Base-by-base conservation (phyloP, 345 rosid genomes). In the Streptanthus diversifolius region DNA sequence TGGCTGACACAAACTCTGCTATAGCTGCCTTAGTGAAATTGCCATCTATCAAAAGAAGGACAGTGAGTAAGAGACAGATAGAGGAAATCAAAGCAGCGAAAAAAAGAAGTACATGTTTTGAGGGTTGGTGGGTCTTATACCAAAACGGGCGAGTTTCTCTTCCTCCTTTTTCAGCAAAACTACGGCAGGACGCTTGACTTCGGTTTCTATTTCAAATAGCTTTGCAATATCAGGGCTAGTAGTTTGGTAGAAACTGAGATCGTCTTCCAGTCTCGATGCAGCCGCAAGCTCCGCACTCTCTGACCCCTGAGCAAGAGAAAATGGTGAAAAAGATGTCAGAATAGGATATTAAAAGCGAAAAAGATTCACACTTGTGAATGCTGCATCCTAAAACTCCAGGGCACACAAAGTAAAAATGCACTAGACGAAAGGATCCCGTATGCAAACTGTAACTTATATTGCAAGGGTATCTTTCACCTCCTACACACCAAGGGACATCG, bases 11-110 rank as follows among this genome's bases (percentile, higher is more conserved):
- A 76, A 92, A 92, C 37, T 92, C 89, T 21, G 84, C 77, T 70
- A 95, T 92, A 29, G 77, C 88, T 43, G 86, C 75, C 82, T 84
- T 95, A 32, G 85, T 85, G 82, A 92, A 92, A 44, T 87, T 80
- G 32, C 96, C 97, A 80, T 82, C 99, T 95, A 88, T 44, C 76
- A 79, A 35, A 40, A 39, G 75, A 22, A 39, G 63, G 77, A 82
- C 24, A 59, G 36, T 56, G 72, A 63, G 70, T 25, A 39, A 44
- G 56, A 49, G 21, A 53, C 14, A 36, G 2, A 30, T 21, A 21
- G 58, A 63, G 37, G 71, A 61, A 27, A 53, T 43, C 51, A 15
- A 53, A 35, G 33, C 2, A 64, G 68, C 24, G 17, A 14, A 65
- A 48, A 56, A 1, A 41, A 24, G 1, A 13, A 32, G 60, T 53